Percentiles rank a stretch among this genome's conserved stretches.
These are phyloP conservation scores for Cucumis melo DNA, from an alignment of 306 rosid genomes.

Conservation along the genomic window DNA sequence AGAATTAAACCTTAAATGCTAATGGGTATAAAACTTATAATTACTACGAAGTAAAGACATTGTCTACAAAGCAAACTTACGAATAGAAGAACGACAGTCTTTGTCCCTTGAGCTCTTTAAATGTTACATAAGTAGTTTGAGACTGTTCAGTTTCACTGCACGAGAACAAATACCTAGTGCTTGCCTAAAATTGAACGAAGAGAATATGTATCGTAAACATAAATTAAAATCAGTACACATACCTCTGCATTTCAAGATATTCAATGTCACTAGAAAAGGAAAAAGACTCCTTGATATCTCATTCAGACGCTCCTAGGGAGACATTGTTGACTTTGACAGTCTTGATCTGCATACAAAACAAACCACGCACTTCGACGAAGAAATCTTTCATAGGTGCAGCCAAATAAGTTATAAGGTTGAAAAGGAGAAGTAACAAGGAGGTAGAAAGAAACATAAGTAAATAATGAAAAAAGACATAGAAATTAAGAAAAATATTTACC, in stretches of 20 bases:
- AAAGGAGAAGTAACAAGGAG: no score
- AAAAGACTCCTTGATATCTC: conserved; percentile 83
- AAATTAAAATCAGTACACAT: conserved; percentile 5
- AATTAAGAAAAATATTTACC: no score
- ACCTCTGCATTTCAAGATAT: conserved; percentile 77
- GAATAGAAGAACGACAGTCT: conserved; percentile 83
- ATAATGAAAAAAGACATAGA: no score
- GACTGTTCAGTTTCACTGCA: conserved; percentile 78
- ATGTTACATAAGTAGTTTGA: conserved; percentile 81
- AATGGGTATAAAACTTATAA: not conserved
- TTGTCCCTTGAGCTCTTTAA: conserved; percentile 87
- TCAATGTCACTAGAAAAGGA: conserved; percentile 86
- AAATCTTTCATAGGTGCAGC: not conserved
- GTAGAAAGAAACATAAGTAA: no score
- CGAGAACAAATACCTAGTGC: not conserved
- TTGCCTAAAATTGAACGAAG: not conserved
- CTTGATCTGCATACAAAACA: conserved; percentile 29
- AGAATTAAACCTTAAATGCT: not conserved
- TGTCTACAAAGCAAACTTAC: conserved; percentile 28
- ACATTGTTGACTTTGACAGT: conserved; percentile 70
- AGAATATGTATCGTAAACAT: not conserved
- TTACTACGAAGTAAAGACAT: not conserved
- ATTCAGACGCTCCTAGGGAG: conserved; percentile 87
- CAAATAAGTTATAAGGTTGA: no score
- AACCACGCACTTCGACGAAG: no score